Percentiles rank a stretch among this genome's conserved stretches.
Conservation (phyloP, 1,284 basidiomycete species). For the Cutaneotrichosporon curvatum region DNA sequence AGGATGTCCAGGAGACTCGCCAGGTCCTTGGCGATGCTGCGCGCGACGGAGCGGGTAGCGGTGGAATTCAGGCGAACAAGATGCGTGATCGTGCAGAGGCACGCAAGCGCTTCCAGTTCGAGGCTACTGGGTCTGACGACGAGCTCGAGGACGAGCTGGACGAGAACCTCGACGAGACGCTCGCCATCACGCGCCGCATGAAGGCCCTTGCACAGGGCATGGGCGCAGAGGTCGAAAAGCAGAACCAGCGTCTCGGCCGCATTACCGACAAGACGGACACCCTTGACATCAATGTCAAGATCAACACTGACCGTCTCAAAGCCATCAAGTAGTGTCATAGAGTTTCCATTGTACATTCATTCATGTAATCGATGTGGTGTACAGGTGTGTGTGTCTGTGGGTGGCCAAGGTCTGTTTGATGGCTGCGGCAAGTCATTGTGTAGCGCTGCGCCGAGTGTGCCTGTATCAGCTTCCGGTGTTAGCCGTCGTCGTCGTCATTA, state of each 20-base stretch:
- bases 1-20: constrained; percentile 79
- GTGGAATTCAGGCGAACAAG: background rate
- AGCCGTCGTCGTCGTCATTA: no score
- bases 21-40: constrained; percentile 72
- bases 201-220: constrained; percentile 71
- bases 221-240: constrained; percentile 45
- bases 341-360: no score
- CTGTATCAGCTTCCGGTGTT: no score
- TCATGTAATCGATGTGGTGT: no score
- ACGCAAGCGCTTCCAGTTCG: constrained; percentile 73
- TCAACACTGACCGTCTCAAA: constrained; percentile 45
- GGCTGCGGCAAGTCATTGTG: no score
- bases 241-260: constrained; percentile 42
- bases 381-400: no score
- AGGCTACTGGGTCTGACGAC: constrained; percentile 90
- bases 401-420: no score
- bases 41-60: background rate
- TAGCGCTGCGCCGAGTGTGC: no score
- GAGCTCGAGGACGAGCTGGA: constrained; percentile 75
- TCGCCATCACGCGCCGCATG: constrained; percentile 69
- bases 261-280: constrained; percentile 48
- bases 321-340: constrained; percentile 42
- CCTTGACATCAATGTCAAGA: constrained; percentile 43
- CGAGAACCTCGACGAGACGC: constrained; percentile 83
- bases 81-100: constrained; percentile 7